Evolutionary conservation across 768 basidiomycete genomes (phyloP), one percentile per base, ranked within the genome.

Genomic region (Xerocomellus intermedius): DNA sequence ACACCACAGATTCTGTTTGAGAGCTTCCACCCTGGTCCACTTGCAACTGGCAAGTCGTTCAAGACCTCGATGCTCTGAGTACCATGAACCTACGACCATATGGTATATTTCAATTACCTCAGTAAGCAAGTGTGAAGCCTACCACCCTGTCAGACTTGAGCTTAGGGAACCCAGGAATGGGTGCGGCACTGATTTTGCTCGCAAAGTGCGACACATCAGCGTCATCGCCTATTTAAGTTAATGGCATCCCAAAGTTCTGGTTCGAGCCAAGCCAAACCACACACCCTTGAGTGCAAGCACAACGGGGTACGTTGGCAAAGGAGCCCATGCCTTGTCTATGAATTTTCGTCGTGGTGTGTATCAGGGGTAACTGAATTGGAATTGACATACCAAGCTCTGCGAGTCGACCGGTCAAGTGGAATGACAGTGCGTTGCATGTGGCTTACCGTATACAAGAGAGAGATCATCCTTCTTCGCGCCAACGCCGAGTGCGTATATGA

Each of bases 221-320:
- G 52, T 76, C 80, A 36, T 79, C 75, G 12, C 87, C 81, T 81
- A 47, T 37, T 13, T 28, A 22, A 42, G 13, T 45, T 14, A 39
- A 16, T 17, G 45, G 24, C n/a, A 36, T 8, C 3, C 0, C 28
- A 36, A 13, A 37, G 10, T 9, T 12, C 1, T 7, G 8, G 8
- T 50, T n/a, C 7, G 19, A 26, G 13, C 6, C 13, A 33, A 21
- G 9, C 9, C 35, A 21, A 4, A 10, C 21, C 14, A 56, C 65
- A 22, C 22, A 79, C 82, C 86, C 73, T 91, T 93, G 65, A 92
- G 77, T 28, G 70, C 74, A 6, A 94, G 78, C 0, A 90, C 88
- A 16, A 91, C 89, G 2, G 92, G 91, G 69, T 87, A 95, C 0
- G 92, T 94, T 9, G 93, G 92, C 63, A 94, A 77, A 3, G 91